A percentile compares a stretch with the other conserved stretches of the same genome.
Conservation (phyloP, 345 rosid species). For the Citrus maxima region DNA sequence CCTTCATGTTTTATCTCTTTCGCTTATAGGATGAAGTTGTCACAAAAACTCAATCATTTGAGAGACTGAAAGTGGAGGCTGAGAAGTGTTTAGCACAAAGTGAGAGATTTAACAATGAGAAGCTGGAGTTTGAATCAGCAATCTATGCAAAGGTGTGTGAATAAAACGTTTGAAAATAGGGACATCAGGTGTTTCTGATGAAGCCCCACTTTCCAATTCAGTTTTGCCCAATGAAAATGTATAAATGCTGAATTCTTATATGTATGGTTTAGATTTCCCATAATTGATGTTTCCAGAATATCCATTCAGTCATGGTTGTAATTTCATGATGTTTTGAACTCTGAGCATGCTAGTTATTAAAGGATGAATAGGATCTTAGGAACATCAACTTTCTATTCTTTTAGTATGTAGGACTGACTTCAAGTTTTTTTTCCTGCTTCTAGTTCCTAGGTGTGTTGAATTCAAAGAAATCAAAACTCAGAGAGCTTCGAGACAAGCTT, state of each 20-base stretch:
- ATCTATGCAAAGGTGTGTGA: constrained; percentile 63
- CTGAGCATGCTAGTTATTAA: not conserved
- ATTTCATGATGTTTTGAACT: not conserved
- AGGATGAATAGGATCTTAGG: not conserved
- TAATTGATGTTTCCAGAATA: not conserved
- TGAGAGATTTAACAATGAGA: constrained; percentile 54
- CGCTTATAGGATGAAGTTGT: constrained; percentile 59
- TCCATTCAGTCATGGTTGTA: not conserved
- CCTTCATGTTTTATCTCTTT: not conserved
- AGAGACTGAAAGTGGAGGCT: constrained; percentile 64
- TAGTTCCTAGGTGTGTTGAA: constrained; percentile 74
- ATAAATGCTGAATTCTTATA: not conserved
- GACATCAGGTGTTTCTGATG: not conserved
- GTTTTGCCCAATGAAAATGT: not conserved
- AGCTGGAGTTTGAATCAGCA: constrained; percentile 65
- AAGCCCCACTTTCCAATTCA: not conserved
- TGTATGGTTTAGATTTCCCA: not conserved
- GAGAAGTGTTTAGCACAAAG: constrained; percentile 80
- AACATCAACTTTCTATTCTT: not conserved
- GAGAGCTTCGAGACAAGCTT: constrained; percentile 69
- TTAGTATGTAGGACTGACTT: not conserved
- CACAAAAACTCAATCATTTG: constrained; percentile 56
- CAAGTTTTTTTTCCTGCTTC: constrained; percentile 5
- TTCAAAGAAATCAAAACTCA: constrained; percentile 78
- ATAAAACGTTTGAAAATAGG: not conserved